phyloP scores from a whole-genome alignment of 257 asterid species.

The Solanum piurae region DNA sequence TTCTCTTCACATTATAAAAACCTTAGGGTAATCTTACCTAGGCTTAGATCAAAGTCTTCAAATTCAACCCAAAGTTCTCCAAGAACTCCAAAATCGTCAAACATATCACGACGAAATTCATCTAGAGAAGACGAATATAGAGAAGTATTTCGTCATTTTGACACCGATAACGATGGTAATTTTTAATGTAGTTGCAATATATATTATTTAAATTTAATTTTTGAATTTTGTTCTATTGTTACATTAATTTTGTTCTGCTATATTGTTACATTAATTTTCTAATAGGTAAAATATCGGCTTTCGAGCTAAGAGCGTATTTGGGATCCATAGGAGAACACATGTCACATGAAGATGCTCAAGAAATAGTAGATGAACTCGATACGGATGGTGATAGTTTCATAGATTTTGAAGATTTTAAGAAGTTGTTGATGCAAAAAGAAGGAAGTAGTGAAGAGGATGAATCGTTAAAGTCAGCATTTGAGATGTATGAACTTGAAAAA shows the following conservation, averaged over 20 bases:
- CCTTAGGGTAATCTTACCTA: conserved; percentile 9
- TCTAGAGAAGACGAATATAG: conserved; percentile 30
- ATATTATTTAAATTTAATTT: background rate
- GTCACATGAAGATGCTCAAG: conserved; percentile 44
- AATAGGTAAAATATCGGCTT: conserved; percentile 36
- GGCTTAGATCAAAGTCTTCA: conserved; percentile 10
- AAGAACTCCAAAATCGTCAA: conserved; percentile 11
- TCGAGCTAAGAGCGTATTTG: conserved; percentile 32
- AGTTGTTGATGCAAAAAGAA: conserved; percentile 19
- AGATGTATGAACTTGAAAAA: conserved; percentile 33
- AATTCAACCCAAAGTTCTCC: conserved; percentile 10
- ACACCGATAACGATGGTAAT: conserved; percentile 25
- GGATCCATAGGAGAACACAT: conserved; percentile 42
- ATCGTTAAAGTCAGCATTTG: conserved; percentile 39
- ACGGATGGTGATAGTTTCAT: conserved; percentile 31
- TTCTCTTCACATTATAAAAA: conserved; percentile 11
- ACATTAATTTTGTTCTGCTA: background rate
- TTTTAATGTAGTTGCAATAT: background rate
- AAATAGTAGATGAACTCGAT: conserved; percentile 26
- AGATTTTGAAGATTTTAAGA: conserved; percentile 29
- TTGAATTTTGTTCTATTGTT: background rate
- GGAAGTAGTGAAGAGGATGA: conserved; percentile 19
- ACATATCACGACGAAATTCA: background rate
- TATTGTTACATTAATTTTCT: background rate
- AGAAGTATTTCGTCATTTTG: conserved; percentile 51